A percentile compares a stretch with the other conserved stretches of the same genome.
Evolutionary conservation across 441 rosid genomes (phyloP).

Genomic region (Codiaeum variegatum): DNA sequence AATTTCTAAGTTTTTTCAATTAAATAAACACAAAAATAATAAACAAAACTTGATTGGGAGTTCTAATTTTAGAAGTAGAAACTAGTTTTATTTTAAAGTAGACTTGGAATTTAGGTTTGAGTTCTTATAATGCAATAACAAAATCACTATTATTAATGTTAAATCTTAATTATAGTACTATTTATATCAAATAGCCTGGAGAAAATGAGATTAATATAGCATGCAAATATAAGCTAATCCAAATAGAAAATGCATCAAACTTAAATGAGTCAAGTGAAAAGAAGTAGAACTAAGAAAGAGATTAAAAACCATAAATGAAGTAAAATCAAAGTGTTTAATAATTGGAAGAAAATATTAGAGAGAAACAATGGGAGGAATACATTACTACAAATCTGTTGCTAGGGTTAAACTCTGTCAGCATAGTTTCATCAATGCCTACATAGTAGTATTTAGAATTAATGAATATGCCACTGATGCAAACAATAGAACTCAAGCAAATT

Average conservation of each 20-base stretch:
- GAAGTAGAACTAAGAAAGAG: conserved; percentile 28
- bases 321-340: background rate
- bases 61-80: no score
- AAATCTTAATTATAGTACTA: no score
- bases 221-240: no score
- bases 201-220: no score
- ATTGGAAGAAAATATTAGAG: conserved; percentile 32
- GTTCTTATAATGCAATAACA: no score
- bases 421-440: conserved; percentile 54
- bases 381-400: conserved; percentile 59
- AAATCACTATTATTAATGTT: no score
- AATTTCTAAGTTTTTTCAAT: conserved; percentile 53
- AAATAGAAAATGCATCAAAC: no score
- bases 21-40: conserved; percentile 3
- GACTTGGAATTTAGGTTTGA: no score
- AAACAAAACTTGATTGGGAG: background rate
- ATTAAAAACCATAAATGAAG: conserved; percentile 18
- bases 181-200: no score
- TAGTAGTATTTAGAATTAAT: conserved; percentile 64
- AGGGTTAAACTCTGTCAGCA: conserved; percentile 63
- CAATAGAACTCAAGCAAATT: background rate
- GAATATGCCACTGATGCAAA: conserved; percentile 63
- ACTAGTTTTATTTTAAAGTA: no score
- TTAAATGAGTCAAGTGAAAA: no score
- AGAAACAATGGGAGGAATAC: conserved; percentile 13